These are phyloP conservation scores for Pyrenophora seminiperda DNA, from an alignment of 2,329 filamentous ascomycete genomes.

Conservation along the genomic window DNA sequence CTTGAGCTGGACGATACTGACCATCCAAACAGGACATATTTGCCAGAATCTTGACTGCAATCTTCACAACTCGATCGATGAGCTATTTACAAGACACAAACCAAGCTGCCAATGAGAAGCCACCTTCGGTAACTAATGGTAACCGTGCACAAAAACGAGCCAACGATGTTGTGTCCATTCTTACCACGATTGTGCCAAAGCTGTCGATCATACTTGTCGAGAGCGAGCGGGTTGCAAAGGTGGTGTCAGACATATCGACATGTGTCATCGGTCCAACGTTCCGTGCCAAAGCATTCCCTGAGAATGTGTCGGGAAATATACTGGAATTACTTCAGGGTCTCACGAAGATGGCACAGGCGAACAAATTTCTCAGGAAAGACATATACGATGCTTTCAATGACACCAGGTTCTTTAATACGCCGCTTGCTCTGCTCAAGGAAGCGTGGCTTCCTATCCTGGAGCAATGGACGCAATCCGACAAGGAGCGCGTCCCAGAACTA, in stretches of 20 bases:
- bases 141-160: slow-evolving; percentile 50
- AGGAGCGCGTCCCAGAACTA: slow-evolving; percentile 83
- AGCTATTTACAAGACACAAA: slow-evolving; percentile 67
- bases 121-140: slow-evolving; percentile 35
- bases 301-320: slow-evolving; percentile 74
- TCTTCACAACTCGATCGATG: slow-evolving; percentile 86
- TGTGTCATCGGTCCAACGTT: slow-evolving; percentile 83
- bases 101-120: slow-evolving; percentile 38
- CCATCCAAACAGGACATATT: slow-evolving; percentile 73
- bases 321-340: slow-evolving; percentile 78
- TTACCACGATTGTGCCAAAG: slow-evolving; percentile 78
- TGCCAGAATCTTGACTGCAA: slow-evolving; percentile 83
- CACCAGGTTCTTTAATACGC: slow-evolving; percentile 77
- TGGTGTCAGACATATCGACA: slow-evolving; percentile 78
- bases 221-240: slow-evolving; percentile 78
- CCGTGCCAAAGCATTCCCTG: slow-evolving; percentile 83
- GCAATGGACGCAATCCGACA: slow-evolving; percentile 85
- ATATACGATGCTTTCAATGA: slow-evolving; percentile 92
- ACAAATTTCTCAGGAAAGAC: slow-evolving; percentile 93
- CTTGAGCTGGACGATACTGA: slow-evolving; percentile 3
- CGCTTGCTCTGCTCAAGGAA: slow-evolving; percentile 66
- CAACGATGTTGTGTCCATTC: slow-evolving; percentile 74
- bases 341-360: slow-evolving; percentile 74
- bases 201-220: slow-evolving; percentile 84
- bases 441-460: slow-evolving; percentile 84